These are phyloP conservation scores for Colletotrichum orchidophilum DNA, from an alignment of 2,329 filamentous ascomycete genomes.

Conservation along the genomic window DNA sequence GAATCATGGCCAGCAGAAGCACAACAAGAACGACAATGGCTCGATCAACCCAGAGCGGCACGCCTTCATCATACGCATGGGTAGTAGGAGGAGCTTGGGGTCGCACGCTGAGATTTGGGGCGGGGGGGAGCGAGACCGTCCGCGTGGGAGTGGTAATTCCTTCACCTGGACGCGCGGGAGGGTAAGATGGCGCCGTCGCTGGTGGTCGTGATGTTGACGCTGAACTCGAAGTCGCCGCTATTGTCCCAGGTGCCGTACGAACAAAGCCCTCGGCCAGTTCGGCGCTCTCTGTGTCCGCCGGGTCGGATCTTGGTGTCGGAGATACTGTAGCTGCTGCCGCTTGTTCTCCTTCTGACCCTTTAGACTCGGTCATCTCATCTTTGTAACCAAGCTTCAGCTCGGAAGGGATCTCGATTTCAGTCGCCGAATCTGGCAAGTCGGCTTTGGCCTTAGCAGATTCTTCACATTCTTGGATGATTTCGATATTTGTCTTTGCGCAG, in stretches of 20 bases:
- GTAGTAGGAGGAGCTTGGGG: slow-evolving; percentile 17
- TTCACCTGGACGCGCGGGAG: slow-evolving; percentile 37
- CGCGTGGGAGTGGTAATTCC: slow-evolving; percentile 41
- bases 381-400: slow-evolving; percentile 75
- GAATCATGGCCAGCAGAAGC: slow-evolving; percentile 75
- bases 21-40: slow-evolving; percentile 79
- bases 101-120: slow-evolving; percentile 17
- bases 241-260: slow-evolving; percentile 51
- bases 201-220: background rate
- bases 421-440: slow-evolving; percentile 37
- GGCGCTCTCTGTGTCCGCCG: slow-evolving; percentile 53
- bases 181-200: background rate
- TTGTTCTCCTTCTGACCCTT: background rate
- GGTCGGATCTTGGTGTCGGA: slow-evolving; percentile 19
- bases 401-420: slow-evolving; percentile 61
- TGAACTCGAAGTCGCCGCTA: background rate
- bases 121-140: slow-evolving; percentile 39
- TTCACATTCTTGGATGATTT: slow-evolving; percentile 78
- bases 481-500: slow-evolving; percentile 77
- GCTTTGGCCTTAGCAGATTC: slow-evolving; percentile 57
- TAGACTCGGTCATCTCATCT: slow-evolving; percentile 70
- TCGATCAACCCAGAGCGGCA: slow-evolving; percentile 82
- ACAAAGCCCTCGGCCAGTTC: slow-evolving; percentile 68
- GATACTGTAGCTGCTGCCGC: background rate
- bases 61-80: slow-evolving; percentile 52